Evolutionary conservation across 768 basidiomycete genomes (phyloP).

Genomic region (Lactarius indigo): DNA sequence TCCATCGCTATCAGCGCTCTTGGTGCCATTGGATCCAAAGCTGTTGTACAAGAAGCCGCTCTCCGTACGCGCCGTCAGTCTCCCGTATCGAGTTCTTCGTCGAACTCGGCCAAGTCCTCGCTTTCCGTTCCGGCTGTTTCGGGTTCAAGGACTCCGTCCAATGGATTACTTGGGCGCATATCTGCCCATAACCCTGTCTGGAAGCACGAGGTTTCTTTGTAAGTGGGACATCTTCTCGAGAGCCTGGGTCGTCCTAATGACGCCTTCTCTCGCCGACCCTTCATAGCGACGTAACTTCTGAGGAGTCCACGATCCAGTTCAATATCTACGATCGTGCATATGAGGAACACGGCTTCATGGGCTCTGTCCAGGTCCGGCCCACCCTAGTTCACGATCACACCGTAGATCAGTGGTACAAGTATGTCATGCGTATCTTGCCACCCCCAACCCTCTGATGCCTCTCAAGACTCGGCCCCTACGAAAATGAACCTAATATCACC

Average conservation of each 20-base stretch:
- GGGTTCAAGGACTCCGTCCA: conserved; percentile 31
- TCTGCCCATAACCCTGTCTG: conserved; percentile 90
- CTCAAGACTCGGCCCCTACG: conserved; percentile 65
- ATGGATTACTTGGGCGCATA: conserved; percentile 50
- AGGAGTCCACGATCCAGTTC: conserved; percentile 76
- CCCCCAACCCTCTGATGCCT: conserved; percentile 2
- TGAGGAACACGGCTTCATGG: conserved; percentile 84
- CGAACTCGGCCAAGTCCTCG: conserved; percentile 24
- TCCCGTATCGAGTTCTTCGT: conserved; percentile 19
- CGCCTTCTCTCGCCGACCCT: conserved; percentile 14
- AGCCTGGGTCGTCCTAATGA: conserved; percentile 6
- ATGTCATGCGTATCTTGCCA: conserved; percentile 35
- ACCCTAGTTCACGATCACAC: conserved; percentile 88
- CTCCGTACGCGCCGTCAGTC: conserved; percentile 19
- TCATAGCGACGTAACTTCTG: conserved; percentile 88
- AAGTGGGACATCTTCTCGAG: conserved; percentile 37
- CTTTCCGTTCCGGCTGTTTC: conserved; percentile 25
- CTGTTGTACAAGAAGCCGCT: conserved; percentile 31
- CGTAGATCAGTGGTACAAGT: conserved; percentile 98
- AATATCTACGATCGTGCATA: conserved; percentile 89
- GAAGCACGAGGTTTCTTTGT: conserved; percentile 99
- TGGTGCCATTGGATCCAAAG: conserved; percentile 55
- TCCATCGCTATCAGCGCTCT: conserved; percentile 65
- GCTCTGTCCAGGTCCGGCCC: conserved; percentile 88
- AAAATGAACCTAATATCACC: conserved; percentile 70